Percentiles rank a stretch among this genome's conserved stretches.
These are phyloP conservation scores for Rhizophagus clarus DNA, from an alignment of 192 early-diverging fungal genomes.

Conservation along the genomic window DNA sequence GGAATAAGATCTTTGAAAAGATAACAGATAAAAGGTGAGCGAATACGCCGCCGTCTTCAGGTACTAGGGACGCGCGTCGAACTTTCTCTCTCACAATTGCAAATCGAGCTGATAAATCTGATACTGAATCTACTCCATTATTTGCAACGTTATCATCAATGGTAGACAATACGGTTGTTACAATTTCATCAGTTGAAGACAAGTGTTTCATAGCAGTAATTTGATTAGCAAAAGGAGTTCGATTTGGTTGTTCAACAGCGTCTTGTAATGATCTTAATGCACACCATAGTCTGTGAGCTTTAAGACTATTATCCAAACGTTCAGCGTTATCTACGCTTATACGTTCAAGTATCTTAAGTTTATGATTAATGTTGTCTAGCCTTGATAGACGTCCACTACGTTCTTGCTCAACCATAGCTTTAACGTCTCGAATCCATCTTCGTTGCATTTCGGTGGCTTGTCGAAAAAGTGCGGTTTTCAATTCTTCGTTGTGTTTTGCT, in stretches of 20 bases:
- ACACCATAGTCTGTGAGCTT: constrained; percentile 63
- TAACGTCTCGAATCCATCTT: constrained; percentile 78
- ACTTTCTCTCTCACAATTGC: constrained; percentile 67
- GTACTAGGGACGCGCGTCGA: constrained; percentile 79
- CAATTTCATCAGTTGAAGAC: constrained; percentile 60
- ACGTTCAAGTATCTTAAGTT: constrained; percentile 74
- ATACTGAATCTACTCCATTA: constrained; percentile 64
- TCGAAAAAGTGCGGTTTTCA: constrained; percentile 60
- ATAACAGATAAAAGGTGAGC: constrained; percentile 74
- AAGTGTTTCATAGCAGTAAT: constrained; percentile 56
- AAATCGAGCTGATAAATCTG: constrained; percentile 73
- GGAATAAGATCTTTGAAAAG: constrained; percentile 78
- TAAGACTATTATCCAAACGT: constrained; percentile 63
- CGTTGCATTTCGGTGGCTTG: constrained; percentile 77
- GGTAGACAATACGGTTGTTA: constrained; percentile 63
- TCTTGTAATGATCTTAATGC: constrained; percentile 68
- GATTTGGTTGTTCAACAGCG: constrained; percentile 47
- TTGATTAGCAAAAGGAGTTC: constrained; percentile 73
- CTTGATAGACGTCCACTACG: constrained; percentile 85
- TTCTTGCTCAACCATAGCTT: constrained; percentile 83
- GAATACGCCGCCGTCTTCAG: constrained; percentile 83
- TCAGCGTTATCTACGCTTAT: constrained; percentile 69
- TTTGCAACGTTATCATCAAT: constrained; percentile 60
- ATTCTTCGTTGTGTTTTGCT: constrained; percentile 49
- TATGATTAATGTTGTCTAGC: constrained; percentile 78